Evolutionary conservation across 2,329 filamentous ascomycete genomes (phyloP), one percentile per base, ranked within the genome.

Genomic region (Penicillium sp.): DNA sequence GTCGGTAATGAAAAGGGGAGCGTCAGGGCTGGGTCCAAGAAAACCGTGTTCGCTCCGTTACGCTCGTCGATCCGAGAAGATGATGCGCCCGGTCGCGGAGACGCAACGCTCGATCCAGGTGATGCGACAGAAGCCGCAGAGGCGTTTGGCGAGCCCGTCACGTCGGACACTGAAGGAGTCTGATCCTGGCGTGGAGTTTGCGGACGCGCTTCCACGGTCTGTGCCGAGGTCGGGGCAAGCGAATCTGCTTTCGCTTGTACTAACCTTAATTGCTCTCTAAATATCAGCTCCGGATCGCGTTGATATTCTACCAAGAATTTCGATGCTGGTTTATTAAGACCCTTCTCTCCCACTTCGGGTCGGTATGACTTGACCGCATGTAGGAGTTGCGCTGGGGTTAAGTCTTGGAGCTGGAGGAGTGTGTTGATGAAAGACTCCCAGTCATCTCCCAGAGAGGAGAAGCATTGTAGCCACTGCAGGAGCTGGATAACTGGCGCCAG

Each of bases 381-480:
- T 45, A 98, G 88, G 47, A 99, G 84, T 75, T 99, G 95, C 72
- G 93, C 91, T 0, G 93, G 91, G 29, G 88, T 93, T 52, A 99
- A 82, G 46, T 90, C 85, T 66, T 92, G 93, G 46, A 99, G 84
- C 75, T 98, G 95, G 72, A 97, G 90, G 23, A 98, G 80, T 0
- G 95, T 99, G 17, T 88, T 91, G 31, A 96, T 88, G 17, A 99
- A 84, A 3, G 92, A 92, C 72, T 97, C 93, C 44, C 95, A 82
- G 72, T 98, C 93, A 72, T 98, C 93, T 5, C 89, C 92, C 4
- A 98, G 85, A 0, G 93, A 97, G 1, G 95, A 98, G 78, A 98
- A 98, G 76, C 93, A 97, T 75, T 99, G 95, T 41, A 99, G 83
- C 95, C 95, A 99, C 77, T 99, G 95, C 6, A 99, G 83, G 3